A percentile compares a stretch with the other conserved stretches of the same genome.
Conservation (phyloP, 1,284 basidiomycete species). For the Pyrrhoderma lamaoense region DNA sequence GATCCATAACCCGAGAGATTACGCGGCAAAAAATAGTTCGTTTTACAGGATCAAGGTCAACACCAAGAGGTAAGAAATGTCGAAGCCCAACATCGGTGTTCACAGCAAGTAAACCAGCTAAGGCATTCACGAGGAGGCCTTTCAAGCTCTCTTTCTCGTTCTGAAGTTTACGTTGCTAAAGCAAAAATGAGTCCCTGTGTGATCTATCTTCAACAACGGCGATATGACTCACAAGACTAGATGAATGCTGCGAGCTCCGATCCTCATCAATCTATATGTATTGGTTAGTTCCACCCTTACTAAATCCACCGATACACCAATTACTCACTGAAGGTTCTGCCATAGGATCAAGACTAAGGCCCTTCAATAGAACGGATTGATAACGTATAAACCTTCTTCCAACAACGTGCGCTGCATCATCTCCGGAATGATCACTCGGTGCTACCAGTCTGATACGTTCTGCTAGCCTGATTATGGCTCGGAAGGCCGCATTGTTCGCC, state of each 20-base stretch:
- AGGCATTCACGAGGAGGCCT: slow-evolving; percentile 67
- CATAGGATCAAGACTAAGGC: slow-evolving; percentile 39
- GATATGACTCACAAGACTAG: neutral
- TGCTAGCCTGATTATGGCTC: slow-evolving; percentile 67
- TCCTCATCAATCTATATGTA: slow-evolving; percentile 10
- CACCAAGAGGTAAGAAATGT: slow-evolving; percentile 77
- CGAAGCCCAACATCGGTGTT: slow-evolving; percentile 89
- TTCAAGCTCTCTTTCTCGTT: slow-evolving; percentile 32
- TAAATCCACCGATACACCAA: neutral
- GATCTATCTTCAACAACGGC: neutral
- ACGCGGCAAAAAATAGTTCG: slow-evolving; percentile 82
- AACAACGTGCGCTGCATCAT: slow-evolving; percentile 64
- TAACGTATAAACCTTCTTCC: slow-evolving; percentile 77
- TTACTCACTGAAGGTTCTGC: slow-evolving; percentile 5
- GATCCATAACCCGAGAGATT: slow-evolving; percentile 79
- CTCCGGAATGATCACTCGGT: slow-evolving; percentile 47
- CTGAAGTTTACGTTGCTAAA: slow-evolving; percentile 5
- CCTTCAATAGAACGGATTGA: slow-evolving; percentile 56
- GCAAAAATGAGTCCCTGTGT: neutral
- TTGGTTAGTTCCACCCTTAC: neutral
- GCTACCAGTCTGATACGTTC: slow-evolving; percentile 68
- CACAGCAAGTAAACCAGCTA: slow-evolving; percentile 75
- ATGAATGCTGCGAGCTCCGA: slow-evolving; percentile 13
- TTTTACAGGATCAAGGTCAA: slow-evolving; percentile 67
- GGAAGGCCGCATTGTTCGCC: slow-evolving; percentile 65